Conservation (phyloP, 495 filamentous ascomycete genomes). For the Aspergillus ellipticus region DNA sequence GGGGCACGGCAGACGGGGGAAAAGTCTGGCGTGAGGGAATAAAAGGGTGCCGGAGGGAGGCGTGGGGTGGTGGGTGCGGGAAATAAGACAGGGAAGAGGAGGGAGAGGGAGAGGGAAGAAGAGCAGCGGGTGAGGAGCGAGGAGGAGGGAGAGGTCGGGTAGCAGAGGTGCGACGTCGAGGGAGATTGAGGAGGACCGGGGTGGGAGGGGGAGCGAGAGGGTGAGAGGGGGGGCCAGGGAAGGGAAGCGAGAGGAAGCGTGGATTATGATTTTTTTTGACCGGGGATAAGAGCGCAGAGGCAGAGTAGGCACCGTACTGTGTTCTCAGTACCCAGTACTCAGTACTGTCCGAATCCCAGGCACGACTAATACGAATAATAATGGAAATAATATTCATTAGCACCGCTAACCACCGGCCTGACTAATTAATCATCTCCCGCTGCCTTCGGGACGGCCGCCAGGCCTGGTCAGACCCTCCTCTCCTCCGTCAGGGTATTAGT, state of each 20-base stretch:
- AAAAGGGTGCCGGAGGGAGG: constrained; percentile 14
- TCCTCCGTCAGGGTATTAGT: too few relatives aligned
- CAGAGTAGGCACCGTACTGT: neutral
- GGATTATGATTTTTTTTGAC: constrained; percentile 21
- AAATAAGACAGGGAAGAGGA: constrained; percentile 15
- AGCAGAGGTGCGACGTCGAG: constrained; percentile 15
- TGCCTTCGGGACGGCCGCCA: too few relatives aligned
- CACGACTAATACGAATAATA: too few relatives aligned
- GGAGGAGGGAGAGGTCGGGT: constrained; percentile 13
- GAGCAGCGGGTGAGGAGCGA: constrained; percentile 17
- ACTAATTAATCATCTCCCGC: too few relatives aligned
- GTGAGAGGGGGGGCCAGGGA: constrained; percentile 2
- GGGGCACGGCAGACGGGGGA: constrained; percentile 21
- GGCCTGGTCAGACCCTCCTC: too few relatives aligned
- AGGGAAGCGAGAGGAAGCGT: constrained; percentile 10
- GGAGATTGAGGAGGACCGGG: constrained; percentile 19
- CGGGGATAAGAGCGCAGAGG: constrained; percentile 15
- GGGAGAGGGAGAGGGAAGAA: constrained; percentile 15
- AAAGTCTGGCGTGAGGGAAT: constrained; percentile 20
- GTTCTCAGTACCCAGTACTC: too few relatives aligned
- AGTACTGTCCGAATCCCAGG: too few relatives aligned
- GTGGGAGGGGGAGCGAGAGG: constrained; percentile 7
- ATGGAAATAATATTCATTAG: too few relatives aligned
- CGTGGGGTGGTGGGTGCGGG: constrained; percentile 10
- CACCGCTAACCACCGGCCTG: too few relatives aligned